Evolutionary conservation across 2,329 filamentous ascomycete species (phyloP).

Genomic region (Arachnomyces sp.): DNA sequence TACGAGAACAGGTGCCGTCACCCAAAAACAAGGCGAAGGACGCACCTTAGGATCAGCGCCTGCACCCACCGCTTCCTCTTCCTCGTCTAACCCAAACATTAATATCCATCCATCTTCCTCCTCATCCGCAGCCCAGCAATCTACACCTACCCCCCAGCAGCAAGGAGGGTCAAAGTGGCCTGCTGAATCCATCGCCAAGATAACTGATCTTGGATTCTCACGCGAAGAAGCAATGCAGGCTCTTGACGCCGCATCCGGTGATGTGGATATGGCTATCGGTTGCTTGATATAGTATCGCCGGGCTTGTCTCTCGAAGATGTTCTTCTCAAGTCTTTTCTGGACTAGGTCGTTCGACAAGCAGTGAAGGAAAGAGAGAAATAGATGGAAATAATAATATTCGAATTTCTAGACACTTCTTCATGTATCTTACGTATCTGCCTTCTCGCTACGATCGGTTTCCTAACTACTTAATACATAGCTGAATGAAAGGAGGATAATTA

Average conservation of each 20-base stretch:
- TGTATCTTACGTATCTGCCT: too few species aligned
- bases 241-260: conserved; percentile 72
- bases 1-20: conserved; percentile 64
- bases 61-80: conserved; percentile 13
- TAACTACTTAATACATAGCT: too few species aligned
- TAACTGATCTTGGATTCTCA: conserved; percentile 70
- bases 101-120: conserved; percentile 21
- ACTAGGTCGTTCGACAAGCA: too few species aligned
- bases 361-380: too few species aligned
- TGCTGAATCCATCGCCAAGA: conserved; percentile 63
- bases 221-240: conserved; percentile 70
- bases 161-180: conserved; percentile 32
- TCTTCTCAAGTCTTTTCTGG: too few species aligned
- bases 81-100: conserved; percentile 17
- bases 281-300: conserved; percentile 60
- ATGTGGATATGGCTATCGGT: conserved; percentile 81
- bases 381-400: too few species aligned
- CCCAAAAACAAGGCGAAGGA: conserved; percentile 28
- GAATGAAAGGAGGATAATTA: too few species aligned
- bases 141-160: neutral
- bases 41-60: conserved; percentile 10
- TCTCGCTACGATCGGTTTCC: too few species aligned
- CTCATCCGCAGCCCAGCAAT: conserved; percentile 11
- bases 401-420: too few species aligned
- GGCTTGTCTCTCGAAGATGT: too few species aligned